These are phyloP conservation scores for Candida nemodendra DNA, from an alignment of 805 yeast species.

Conservation along the genomic window DNA sequence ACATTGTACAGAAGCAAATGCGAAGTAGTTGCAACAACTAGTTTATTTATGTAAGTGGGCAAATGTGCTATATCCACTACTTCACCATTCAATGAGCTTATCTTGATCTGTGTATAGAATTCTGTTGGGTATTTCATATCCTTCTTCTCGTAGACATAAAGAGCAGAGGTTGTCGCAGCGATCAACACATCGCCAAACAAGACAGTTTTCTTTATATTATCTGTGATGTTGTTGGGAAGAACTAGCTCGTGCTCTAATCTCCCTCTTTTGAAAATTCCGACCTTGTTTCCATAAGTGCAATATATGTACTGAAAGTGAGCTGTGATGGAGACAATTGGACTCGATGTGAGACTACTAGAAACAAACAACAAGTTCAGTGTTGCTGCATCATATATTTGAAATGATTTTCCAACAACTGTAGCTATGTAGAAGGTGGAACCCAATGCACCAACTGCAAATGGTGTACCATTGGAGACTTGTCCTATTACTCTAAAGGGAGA, in stretches of 20 bases:
- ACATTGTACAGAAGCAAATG: conserved; percentile 66
- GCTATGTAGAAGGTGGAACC: conserved; percentile 87
- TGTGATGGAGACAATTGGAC: conserved; percentile 65
- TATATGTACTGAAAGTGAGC: conserved; percentile 84
- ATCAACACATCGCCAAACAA: conserved; percentile 80
- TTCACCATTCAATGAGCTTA: conserved; percentile 65
- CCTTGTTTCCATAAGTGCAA: conserved; percentile 66
- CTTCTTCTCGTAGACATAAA: conserved; percentile 34
- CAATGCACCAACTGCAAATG: conserved; percentile 84
- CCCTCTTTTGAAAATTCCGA: conserved; percentile 86
- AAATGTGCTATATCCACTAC: conserved; percentile 74
- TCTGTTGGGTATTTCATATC: conserved; percentile 52
- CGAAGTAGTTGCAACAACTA: conserved; percentile 75
- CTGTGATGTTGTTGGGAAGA: conserved; percentile 27
- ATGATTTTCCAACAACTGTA: conserved; percentile 84
- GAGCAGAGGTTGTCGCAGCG: conserved; percentile 42
- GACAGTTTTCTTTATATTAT: conserved; percentile 46
- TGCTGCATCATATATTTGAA: conserved; percentile 92
- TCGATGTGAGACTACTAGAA: conserved; percentile 71
- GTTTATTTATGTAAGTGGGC: conserved; percentile 88
- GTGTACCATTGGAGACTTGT: conserved; percentile 80
- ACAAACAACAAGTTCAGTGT: conserved; percentile 83
- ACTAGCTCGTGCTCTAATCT: conserved; percentile 46
- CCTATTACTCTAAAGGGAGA: conserved; percentile 88
- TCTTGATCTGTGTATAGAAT: conserved; percentile 60